Conservation (phyloP, 306 rosid genomes). For the Cicer chorassanicum region DNA sequence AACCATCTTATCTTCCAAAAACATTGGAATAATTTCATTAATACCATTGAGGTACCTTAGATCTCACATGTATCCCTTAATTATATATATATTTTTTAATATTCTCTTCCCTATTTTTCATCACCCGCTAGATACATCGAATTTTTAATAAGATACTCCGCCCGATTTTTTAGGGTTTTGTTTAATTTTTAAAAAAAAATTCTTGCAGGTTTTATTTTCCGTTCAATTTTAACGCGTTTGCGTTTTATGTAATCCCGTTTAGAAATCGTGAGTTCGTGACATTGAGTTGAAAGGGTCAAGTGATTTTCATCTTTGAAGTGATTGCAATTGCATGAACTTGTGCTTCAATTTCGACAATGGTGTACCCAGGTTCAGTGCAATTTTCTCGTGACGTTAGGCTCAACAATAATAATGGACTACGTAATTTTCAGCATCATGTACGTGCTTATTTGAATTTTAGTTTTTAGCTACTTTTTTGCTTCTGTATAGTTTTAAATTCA, state of each 20-base stretch:
- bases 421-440: conserved; percentile 56
- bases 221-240: neutral
- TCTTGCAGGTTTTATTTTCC: conserved; percentile 35
- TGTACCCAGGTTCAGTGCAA: conserved; percentile 61
- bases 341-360: conserved; percentile 57
- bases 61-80: conserved; percentile 31
- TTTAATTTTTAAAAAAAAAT: neutral
- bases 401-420: conserved; percentile 46
- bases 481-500: neutral
- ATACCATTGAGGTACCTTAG: conserved; percentile 21
- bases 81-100: neutral
- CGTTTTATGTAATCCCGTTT: neutral
- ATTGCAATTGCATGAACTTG: conserved; percentile 41
- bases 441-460: conserved; percentile 40
- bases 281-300: conserved; percentile 38
- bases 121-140: neutral
- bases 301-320: conserved; percentile 10
- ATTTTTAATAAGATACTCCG: conserved; percentile 6
- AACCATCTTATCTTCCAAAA: conserved; percentile 17
- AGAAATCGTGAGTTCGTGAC: conserved; percentile 5
- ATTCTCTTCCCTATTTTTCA: neutral
- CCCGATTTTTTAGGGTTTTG: conserved; percentile 51
- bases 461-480: neutral
- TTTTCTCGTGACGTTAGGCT: conserved; percentile 60
- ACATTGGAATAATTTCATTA: conserved; percentile 9